phyloP scores from a whole-genome alignment of 1,284 basidiomycete genomes.

The Schizophyllum amplum region DNA sequence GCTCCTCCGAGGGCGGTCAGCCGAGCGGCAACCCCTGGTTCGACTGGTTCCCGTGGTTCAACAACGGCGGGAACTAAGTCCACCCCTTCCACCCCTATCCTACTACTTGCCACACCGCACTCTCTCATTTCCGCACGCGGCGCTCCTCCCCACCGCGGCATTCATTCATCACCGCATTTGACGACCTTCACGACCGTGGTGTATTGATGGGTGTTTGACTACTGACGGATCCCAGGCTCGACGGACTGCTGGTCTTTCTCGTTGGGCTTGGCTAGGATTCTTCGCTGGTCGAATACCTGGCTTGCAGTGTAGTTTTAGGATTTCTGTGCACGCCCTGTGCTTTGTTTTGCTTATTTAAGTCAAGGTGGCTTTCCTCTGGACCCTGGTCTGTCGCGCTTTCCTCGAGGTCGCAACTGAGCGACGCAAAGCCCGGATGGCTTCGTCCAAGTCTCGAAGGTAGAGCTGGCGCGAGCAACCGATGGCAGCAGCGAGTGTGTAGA shows the following conservation, averaged over 20 bases:
- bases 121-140: not conserved
- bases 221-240: not conserved
- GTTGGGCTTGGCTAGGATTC: too few species aligned
- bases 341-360: not conserved
- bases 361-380: not conserved
- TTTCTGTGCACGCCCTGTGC: too few species aligned
- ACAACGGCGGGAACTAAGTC: not conserved
- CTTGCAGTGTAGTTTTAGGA: not conserved
- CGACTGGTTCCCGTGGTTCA: not conserved
- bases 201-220: not conserved
- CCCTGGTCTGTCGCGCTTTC: too few species aligned
- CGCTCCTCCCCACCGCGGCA: not conserved
- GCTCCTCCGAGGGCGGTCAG: not conserved
- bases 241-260: not conserved
- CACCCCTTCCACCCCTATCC: too few species aligned
- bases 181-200: not conserved
- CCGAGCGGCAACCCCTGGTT: not conserved
- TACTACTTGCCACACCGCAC: not conserved
- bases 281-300: not conserved
- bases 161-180: not conserved
- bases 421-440: too few species aligned
- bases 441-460: too few species aligned
- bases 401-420: too few species aligned
- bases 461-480: too few species aligned
- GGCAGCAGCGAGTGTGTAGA: too few species aligned